Evolutionary conservation across 305 asterid species (phyloP), one percentile per base, ranked within the genome.

Genomic region (Nicotiana rustica): DNA sequence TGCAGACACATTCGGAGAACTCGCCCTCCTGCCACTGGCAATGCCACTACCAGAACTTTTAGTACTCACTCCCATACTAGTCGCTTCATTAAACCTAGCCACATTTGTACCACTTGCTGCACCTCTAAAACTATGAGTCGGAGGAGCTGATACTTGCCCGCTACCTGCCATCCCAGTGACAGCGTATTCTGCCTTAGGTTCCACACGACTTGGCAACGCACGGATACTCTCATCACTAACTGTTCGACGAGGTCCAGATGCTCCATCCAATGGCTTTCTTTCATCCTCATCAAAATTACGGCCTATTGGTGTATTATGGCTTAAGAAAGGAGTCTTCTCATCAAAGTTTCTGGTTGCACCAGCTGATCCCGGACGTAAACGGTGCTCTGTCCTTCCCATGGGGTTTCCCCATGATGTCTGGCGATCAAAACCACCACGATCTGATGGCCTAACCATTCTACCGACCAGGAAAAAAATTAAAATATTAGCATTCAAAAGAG

Each of bases 251-350:
- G 94, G 95, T 81, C 93, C 95, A 14, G 95, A 87, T 60, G 41
- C 88, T 67, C 95, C 97, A 88, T 94, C 97, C 83, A 95, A 82
- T 12, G 99, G 99, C 89, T 91, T 95, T 80, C 99, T 91, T 84
- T 95, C 99, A 84, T 94, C 99, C 89, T 95, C 99, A 49, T 95
- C 99, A 68, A 95, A 95, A 90, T 93, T 91, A 68, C 92, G 90
- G 55, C 98, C 98, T 21, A 95, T 91, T 56, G 81, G 87, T 14
- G 89, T 82, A 69, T 81, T 89, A 52, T 90, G 90, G 85, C 52
- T 90, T 62, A 91, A 81, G 84, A 95, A 93, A 19, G 91, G 92
- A 18, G 91, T 77, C 83, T 90, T 94, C 29, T 92, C 98, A 65
- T 94, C 98, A 68, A 90, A 91, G 86, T 84, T 93, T 85, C 92